phyloP scores from a whole-genome alignment of 2,329 filamentous ascomycete species.

The Aspergillus ustus region DNA sequence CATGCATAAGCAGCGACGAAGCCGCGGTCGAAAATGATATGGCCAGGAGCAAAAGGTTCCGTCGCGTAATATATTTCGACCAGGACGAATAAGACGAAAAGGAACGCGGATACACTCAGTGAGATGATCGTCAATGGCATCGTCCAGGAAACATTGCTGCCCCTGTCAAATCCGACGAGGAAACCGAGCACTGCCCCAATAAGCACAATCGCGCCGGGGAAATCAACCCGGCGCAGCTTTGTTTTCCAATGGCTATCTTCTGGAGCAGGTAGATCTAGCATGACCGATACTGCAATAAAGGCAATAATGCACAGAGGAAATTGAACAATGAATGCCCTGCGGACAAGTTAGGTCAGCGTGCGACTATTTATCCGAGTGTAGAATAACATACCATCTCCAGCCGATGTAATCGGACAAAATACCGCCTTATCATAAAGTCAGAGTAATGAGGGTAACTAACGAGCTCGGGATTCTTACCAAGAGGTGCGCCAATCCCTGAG shows the following conservation, averaged over 20 bases:
- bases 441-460: background rate
- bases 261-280: conserved; percentile 64
- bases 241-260: conserved; percentile 66
- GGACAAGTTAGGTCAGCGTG: background rate
- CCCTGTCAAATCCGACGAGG: conserved; percentile 72
- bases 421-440: conserved; percentile 50
- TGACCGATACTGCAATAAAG: conserved; percentile 65
- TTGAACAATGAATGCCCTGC: conserved; percentile 72
- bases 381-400: conserved; percentile 67
- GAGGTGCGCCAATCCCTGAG: conserved; percentile 69
- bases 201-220: conserved; percentile 70
- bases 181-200: conserved; percentile 68
- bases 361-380: background rate
- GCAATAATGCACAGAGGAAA: conserved; percentile 70
- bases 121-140: conserved; percentile 62
- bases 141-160: conserved; percentile 73
- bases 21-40: conserved; percentile 70
- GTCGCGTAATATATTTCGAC: conserved; percentile 70
- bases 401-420: conserved; percentile 73
- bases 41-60: conserved; percentile 75
- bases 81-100: conserved; percentile 70
- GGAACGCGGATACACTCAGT: conserved; percentile 58
- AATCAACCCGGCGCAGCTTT: conserved; percentile 73
- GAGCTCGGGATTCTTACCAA: conserved; percentile 51
- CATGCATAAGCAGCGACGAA: conserved; percentile 70